These are phyloP conservation scores for Acanthamoeba healyi DNA, from an alignment of 208 protist species.

Conservation along the genomic window DNA sequence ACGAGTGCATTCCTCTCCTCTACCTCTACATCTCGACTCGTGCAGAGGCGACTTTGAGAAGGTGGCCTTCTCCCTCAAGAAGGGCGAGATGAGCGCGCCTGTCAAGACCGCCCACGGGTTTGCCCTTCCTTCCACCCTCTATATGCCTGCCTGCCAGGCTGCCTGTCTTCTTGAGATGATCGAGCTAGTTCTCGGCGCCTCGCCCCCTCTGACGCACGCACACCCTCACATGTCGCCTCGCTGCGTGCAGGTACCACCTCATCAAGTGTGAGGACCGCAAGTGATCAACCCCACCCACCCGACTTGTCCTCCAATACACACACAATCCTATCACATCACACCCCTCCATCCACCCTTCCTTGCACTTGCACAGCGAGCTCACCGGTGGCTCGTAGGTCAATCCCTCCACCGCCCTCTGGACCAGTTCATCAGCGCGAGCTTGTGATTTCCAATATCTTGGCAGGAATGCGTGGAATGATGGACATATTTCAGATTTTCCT, in stretches of 20 bases:
- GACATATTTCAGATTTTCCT: no score
- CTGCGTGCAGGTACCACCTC: background rate
- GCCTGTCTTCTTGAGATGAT: no score
- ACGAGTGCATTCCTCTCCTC: background rate
- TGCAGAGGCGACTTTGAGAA: constrained; percentile 53
- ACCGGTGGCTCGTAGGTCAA: no score
- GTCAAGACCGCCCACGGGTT: constrained; percentile 58
- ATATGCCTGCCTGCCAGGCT: background rate
- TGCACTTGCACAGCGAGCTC: no score
- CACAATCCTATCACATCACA: no score
- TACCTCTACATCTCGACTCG: background rate
- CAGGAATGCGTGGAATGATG: no score
- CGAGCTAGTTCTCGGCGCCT: background rate
- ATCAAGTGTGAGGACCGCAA: constrained; percentile 61
- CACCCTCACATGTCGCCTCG: background rate
- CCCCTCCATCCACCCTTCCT: no score
- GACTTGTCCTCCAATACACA: no score
- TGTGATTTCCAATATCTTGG: no score
- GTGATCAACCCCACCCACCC: background rate
- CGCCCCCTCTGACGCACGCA: background rate
- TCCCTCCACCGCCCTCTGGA: no score
- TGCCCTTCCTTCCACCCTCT: background rate
- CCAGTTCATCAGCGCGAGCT: no score
- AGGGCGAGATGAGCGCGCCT: constrained; percentile 36
- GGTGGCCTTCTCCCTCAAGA: constrained; percentile 64